These are phyloP conservation scores for Tylopilus rubrobrunneus DNA, from an alignment of 768 basidiomycete genomes.

Conservation along the genomic window DNA sequence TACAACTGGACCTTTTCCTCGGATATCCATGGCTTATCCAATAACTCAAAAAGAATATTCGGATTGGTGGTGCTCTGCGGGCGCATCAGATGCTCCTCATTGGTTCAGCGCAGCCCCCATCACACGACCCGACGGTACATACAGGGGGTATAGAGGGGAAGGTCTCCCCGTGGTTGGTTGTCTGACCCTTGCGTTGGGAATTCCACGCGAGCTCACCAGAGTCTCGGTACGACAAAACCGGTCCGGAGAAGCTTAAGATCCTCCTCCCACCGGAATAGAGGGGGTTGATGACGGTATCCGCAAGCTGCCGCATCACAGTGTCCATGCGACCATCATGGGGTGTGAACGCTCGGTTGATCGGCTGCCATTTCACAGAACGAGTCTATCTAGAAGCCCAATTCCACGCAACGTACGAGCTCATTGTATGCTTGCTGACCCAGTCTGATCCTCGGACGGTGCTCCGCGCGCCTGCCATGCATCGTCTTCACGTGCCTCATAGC, in stretches of 20 bases:
- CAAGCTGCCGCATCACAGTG: slow-evolving; percentile 1
- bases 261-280: neutral
- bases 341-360: slow-evolving; percentile 10
- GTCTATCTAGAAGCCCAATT: neutral
- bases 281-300: slow-evolving; percentile 8
- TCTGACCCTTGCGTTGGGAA: slow-evolving; percentile 22
- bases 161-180: too few species aligned
- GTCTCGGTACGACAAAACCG: slow-evolving; percentile 1
- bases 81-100: slow-evolving; percentile 20
- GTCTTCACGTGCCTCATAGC: neutral
- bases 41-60: too few species aligned
- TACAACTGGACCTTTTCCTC: slow-evolving; percentile 14
- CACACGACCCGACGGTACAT: too few species aligned
- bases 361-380: neutral
- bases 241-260: slow-evolving; percentile 7
- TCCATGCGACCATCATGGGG: slow-evolving; percentile 3
- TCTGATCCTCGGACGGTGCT: slow-evolving; percentile 10
- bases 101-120: slow-evolving; percentile 7
- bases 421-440: neutral
- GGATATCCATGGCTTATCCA: slow-evolving; percentile 12
- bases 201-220: neutral
- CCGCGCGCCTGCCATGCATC: neutral
- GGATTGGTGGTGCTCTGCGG: neutral
- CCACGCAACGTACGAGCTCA: neutral
- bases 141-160: too few species aligned